Conservation (phyloP, 2,329 filamentous ascomycete species). For the Cordyceps javanica region DNA sequence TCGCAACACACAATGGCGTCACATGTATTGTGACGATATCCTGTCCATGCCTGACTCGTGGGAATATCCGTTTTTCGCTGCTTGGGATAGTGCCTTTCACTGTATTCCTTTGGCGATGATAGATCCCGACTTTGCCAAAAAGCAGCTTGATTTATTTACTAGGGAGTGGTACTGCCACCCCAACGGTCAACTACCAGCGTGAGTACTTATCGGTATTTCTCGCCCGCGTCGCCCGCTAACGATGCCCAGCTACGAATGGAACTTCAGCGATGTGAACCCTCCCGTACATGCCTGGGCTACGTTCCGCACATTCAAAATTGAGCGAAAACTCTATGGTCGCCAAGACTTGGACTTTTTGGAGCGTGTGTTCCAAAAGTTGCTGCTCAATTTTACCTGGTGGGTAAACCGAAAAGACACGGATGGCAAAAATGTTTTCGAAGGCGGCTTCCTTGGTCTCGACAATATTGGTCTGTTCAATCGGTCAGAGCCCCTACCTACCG, state of each 20-base stretch:
- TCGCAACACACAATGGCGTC: constrained; percentile 86
- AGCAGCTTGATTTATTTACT: constrained; percentile 92
- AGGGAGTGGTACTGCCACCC: constrained; percentile 99
- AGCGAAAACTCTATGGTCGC: constrained; percentile 91
- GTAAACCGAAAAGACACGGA: constrained; percentile 93
- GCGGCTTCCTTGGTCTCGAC: constrained; percentile 89
- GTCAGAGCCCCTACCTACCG: constrained; percentile 88
- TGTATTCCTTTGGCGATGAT: constrained; percentile 96
- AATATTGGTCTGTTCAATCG: constrained; percentile 98
- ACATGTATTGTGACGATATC: constrained; percentile 91
- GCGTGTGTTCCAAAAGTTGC: constrained; percentile 89
- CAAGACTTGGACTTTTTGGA: constrained; percentile 95
- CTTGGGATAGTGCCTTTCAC: constrained; percentile 96
- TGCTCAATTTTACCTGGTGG: constrained; percentile 99
- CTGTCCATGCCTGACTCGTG: constrained; percentile 97
- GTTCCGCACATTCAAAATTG: constrained; percentile 96
- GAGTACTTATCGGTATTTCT: constrained; percentile 29
- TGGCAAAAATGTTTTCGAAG: constrained; percentile 96
- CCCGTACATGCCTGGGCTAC: constrained; percentile 95
- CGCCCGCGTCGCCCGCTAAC: constrained; percentile 19
- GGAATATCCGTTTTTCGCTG: constrained; percentile 97
- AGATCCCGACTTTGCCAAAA: constrained; percentile 95
- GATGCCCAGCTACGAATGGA: constrained; percentile 69
- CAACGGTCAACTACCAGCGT: constrained; percentile 89
- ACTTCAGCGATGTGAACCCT: constrained; percentile 94